Evolutionary conservation across 345 rosid genomes (phyloP), one percentile per base, ranked within the genome.

Genomic region (Adansonia digitata): DNA sequence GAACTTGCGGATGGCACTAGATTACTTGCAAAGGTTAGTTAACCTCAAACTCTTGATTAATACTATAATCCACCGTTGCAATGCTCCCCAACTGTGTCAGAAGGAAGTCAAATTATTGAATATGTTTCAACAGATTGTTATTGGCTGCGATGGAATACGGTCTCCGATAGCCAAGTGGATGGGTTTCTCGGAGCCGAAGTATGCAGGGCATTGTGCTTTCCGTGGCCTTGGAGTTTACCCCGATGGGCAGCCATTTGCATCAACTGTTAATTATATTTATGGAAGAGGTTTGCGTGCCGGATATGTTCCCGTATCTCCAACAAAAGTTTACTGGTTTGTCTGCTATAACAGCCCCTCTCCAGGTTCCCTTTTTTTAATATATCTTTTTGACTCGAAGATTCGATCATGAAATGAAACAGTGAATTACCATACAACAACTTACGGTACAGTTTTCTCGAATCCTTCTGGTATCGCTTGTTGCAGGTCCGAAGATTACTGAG

Each of bases 311-410:
- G 94, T 92, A 53, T 94, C 98, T 27, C 53, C 87, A 0, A 86
- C 93, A 12, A 91, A 87, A 77, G 98, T 86, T 27, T 92, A 94
- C 87, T 94, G 97, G 98, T 94, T 94, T 75, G 84, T 94, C 84
- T 91, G 94, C 90, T 88, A 82, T 88, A 94, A 91, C 91, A 82
- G 89, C 77, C 86, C 88, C 68, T 86, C 93, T 51, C 85, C 91
- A 85, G 98, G 98, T 92, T 74, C 27, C 26, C 40, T 48, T 49
- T 39, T 55, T 49, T 57, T 18, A 1, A 2, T 39, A 0, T 1
- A 6, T 12, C 0, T 0, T 5, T n/a, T 39, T 56, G 9, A 17
- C 22, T 0, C 22, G 14, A 37, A 10, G 11, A 40, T 26, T 72
- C 67, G 26, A 20, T 37, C n/a, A 4, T 20, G 5, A 5, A 59